Evolutionary conservation across 257 asterid genomes (phyloP), one percentile per base, ranked within the genome.

Genomic region (Solanum bulbocastanum): DNA sequence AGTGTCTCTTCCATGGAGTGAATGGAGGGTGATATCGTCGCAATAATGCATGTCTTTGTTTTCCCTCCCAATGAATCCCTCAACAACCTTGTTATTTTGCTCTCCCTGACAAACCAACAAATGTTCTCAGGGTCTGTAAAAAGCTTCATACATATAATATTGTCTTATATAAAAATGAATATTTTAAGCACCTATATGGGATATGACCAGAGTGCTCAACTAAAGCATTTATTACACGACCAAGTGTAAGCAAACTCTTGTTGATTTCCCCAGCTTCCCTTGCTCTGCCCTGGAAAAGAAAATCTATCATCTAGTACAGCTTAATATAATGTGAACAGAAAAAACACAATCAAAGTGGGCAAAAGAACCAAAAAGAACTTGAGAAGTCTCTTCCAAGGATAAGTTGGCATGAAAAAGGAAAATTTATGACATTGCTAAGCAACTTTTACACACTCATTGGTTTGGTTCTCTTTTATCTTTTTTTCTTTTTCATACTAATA

Each of bases 191-290:
- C 99, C 99, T 97, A 87, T 97, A 97, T 13, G 99, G 99, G 68
- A 97, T 88, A 91, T 97, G 99, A 88, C 98, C 98, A 89, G 99
- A 96, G 92, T 97, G 99, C 92, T 97, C 99, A 88, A 95, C 99
- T 92, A 97, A 91, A 88, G 99, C 95, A 90, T 96, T 97, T 91
- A 97, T 97, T 76, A 94, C 96, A 83, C 99, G 98, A 58, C 99
- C 99, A 84, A 97, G 98, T 32, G 99, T 97, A 89, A 97, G 92
- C 96, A 97, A 92, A 92, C 99, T 97, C 93, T 97, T 97, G 94
- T 97, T 97, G 90, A 97, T 97, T 90, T 97, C 99, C 86, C 99
- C 99, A 25, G 99, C 99, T 93, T 97, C 99, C 93, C 99, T 95
- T 84, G 99, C 99, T 93, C 99, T 94, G 16, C 99, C 99, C 99